A percentile compares a stretch with the other conserved stretches of the same genome.
phyloP scores from a whole-genome alignment of 73 alveolate genomes.

The Paramecium caudatum region DNA sequence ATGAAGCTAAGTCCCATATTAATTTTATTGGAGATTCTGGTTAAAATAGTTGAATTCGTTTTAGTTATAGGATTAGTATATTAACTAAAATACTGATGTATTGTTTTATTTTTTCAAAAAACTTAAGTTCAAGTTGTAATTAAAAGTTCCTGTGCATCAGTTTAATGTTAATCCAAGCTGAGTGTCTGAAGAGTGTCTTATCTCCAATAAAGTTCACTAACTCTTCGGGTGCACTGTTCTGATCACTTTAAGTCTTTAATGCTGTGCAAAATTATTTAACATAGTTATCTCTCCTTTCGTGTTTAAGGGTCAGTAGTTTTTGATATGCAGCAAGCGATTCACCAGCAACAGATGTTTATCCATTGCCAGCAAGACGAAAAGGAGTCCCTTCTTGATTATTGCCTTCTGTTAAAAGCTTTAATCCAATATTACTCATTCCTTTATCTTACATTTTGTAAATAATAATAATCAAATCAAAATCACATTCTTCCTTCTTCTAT shows the following conservation, averaged over 20 bases:
- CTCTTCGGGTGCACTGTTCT: neutral
- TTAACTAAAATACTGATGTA: neutral
- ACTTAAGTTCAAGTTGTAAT: neutral
- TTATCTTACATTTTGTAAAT: slow-evolving; percentile 33
- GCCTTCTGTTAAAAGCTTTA: neutral
- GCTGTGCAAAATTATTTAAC: neutral
- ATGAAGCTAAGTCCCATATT: slow-evolving; percentile 10
- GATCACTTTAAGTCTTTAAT: neutral
- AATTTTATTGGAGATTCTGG: slow-evolving; percentile 52
- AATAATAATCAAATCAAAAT: slow-evolving; percentile 35
- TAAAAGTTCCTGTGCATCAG: slow-evolving; percentile 26
- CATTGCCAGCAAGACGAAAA: neutral
- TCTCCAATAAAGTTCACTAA: neutral
- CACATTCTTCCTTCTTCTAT: slow-evolving; percentile 64
- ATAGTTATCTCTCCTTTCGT: neutral
- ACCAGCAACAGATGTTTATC: neutral
- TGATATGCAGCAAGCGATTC: neutral
- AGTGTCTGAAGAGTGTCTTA: neutral
- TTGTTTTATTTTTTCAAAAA: slow-evolving; percentile 2
- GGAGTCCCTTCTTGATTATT: neutral
- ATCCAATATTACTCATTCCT: neutral
- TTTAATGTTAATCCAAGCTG: neutral
- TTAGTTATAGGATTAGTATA: neutral
- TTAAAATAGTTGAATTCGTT: neutral
- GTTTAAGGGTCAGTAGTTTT: neutral